Conservation (phyloP, 768 basidiomycete genomes). For the Hericium coralloides region DNA sequence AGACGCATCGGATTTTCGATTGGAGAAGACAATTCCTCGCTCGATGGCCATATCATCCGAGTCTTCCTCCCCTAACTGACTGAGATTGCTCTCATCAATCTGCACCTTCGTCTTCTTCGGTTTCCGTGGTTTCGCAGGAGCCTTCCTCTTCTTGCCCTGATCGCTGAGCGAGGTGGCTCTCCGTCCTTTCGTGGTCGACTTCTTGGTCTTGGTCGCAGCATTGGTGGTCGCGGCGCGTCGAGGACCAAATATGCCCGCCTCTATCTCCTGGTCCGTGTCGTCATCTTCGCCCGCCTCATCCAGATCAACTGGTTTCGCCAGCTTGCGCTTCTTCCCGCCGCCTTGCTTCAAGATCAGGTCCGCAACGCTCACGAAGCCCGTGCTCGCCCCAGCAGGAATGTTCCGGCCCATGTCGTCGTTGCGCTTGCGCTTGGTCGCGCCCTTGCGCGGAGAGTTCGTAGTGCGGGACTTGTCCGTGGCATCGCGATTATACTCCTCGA, state of each 20-base stretch:
- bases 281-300: conserved; percentile 48
- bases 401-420: conserved; percentile 61
- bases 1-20: background rate
- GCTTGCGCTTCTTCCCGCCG: conserved; percentile 34
- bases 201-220: conserved; percentile 20
- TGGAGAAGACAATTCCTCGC: conserved; percentile 23
- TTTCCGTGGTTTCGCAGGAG: conserved; percentile 9
- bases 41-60: conserved; percentile 50
- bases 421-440: conserved; percentile 54
- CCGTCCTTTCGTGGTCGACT: conserved; percentile 25
- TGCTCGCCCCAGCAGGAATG: conserved; percentile 63
- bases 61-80: conserved; percentile 43
- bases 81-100: conserved; percentile 21
- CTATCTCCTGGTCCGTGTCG: conserved; percentile 59
- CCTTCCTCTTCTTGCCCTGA: conserved; percentile 24
- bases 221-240: conserved; percentile 48
- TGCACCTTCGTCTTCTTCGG: conserved; percentile 18
- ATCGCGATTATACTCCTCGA: conserved; percentile 57
- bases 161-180: conserved; percentile 31
- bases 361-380: conserved; percentile 63
- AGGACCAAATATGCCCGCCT: conserved; percentile 39
- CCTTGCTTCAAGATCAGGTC: conserved; percentile 47
- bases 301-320: conserved; percentile 32
- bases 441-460: conserved; percentile 24
- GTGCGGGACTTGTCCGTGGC: conserved; percentile 28